Evolutionary conservation across 192 early-diverging fungal genomes (phyloP), one percentile per base, ranked within the genome.

Genomic region (Umbelopsis sp.): DNA sequence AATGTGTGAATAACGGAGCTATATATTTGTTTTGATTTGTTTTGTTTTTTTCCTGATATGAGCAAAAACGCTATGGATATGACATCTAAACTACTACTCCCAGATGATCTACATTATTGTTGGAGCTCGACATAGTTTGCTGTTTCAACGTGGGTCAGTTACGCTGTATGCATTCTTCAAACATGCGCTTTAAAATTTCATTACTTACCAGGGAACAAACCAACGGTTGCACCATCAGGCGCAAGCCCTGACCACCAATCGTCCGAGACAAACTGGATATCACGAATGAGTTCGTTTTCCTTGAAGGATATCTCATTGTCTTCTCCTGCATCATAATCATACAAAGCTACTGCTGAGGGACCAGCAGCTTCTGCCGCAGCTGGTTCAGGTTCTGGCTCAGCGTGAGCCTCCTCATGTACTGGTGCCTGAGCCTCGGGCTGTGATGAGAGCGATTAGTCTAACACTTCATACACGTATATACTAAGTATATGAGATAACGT

Each of bases 231-330:
- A 30, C 90, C 90, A 52, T 71, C 75, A 44, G 71, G 46, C 35
- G 80, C 81, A 45, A 73, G 77, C 41, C 97, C 97, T 70, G 90
- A 86, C 97, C 97, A 98, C 97, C 97, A 98, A 35, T 94, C 97
- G 10, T 93, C 91, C 13, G 86, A 88, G 1, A 91, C 88, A 74
- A 91, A 91, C 69, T 91, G 91, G 68, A 98, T 92, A 25, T 94
- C 74, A 4, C 79, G 82, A 69, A 98, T 95, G 4, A 75, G 48
- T 20, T 95, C 91, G 37, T 89, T 91, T 20, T 90, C 91, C 0
- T 30, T 37, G 73, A 98, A 96, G 8, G 88, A 83, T 23, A 98
- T 80, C 76, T 98, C 97, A 76, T 95, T 95, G 8, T 88, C 90
- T 70, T 97, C 96, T 3, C 82, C 86, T 4, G 94, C 93, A 13